phyloP scores from a whole-genome alignment of 2,329 filamentous ascomycete genomes.

The Thielaviopsis euricoi region DNA sequence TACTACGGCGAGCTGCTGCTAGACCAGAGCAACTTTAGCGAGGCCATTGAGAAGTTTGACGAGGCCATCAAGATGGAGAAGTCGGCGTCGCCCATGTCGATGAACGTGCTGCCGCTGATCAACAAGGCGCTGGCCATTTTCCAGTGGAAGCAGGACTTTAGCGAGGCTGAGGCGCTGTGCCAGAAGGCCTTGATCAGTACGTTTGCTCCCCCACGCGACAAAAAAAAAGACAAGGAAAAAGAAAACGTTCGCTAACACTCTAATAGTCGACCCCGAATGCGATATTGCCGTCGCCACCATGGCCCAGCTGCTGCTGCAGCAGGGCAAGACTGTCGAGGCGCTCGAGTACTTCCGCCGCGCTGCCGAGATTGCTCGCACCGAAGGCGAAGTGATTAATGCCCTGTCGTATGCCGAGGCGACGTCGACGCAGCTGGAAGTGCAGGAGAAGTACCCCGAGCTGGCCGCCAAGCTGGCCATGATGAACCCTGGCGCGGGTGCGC shows the following conservation, averaged over 20 bases:
- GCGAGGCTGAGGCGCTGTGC: conserved; percentile 88
- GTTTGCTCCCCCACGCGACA: conserved; percentile 20
- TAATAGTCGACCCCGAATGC: conserved; percentile 87
- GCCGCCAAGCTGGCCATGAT: conserved; percentile 42
- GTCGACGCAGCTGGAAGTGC: conserved; percentile 82
- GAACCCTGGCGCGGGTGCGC: conserved; percentile 9
- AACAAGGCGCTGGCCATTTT: conserved; percentile 96
- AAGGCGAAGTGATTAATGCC: conserved; percentile 90
- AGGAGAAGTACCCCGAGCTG: conserved; percentile 71
- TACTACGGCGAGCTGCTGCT: conserved; percentile 96
- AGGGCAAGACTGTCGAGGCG: conserved; percentile 90
- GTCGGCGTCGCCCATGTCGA: conserved; percentile 78
- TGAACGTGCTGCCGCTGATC: conserved; percentile 94
- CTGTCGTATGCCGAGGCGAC: conserved; percentile 95
- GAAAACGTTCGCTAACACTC: too few species aligned
- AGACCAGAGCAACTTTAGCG: conserved; percentile 87
- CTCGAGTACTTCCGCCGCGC: conserved; percentile 95
- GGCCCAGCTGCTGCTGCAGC: conserved; percentile 91
- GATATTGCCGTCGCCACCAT: conserved; percentile 98
- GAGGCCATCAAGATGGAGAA: conserved; percentile 98
- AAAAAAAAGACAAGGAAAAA: too few species aligned
- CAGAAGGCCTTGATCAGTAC: conserved; percentile 93
- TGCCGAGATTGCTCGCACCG: conserved; percentile 83
- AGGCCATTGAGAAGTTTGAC: conserved; percentile 96
- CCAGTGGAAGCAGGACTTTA: conserved; percentile 96